A percentile compares a stretch with the other conserved stretches of the same genome.
Evolutionary conservation across 768 basidiomycete species (phyloP).

Genomic region (Collybia sp.): DNA sequence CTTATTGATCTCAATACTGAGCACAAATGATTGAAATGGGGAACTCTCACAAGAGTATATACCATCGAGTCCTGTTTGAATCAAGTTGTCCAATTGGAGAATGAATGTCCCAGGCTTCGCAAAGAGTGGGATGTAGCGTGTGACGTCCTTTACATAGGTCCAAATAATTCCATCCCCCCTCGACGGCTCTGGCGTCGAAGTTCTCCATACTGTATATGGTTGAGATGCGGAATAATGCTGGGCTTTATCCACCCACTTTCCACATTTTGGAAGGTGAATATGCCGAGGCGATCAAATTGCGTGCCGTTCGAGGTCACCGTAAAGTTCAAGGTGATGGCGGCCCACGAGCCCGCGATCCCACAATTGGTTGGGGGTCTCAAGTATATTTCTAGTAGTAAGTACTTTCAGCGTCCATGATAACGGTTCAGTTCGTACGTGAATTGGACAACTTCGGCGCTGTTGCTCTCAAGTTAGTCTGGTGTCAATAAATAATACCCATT

Average conservation of each 20-base stretch:
- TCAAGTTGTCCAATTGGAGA: slow-evolving; percentile 67
- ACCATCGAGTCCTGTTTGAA: slow-evolving; percentile 54
- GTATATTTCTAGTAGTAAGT: slow-evolving; percentile 18
- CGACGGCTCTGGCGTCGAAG: slow-evolving; percentile 76
- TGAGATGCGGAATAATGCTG: neutral
- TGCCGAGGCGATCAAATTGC: slow-evolving; percentile 68
- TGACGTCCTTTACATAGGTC: slow-evolving; percentile 75
- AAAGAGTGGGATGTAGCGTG: slow-evolving; percentile 69
- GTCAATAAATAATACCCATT: neutral
- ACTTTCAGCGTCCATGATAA: neutral
- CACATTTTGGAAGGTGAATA: slow-evolving; percentile 74
- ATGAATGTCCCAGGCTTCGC: slow-evolving; percentile 64
- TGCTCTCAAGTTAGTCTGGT: neutral
- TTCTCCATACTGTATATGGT: slow-evolving; percentile 61
- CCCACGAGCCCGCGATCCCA: slow-evolving; percentile 67
- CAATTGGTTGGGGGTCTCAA: slow-evolving; percentile 71
- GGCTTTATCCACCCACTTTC: slow-evolving; percentile 47
- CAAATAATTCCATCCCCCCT: slow-evolving; percentile 66
- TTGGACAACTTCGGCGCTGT: slow-evolving; percentile 60
- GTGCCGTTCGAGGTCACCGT: slow-evolving; percentile 78
- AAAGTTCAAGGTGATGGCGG: slow-evolving; percentile 70
- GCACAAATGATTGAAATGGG: neutral
- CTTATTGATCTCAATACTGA: slow-evolving; percentile 23
- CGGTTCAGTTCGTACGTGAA: slow-evolving; percentile 38
- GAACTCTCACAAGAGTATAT: slow-evolving; percentile 57